A percentile compares a stretch with the other conserved stretches of the same genome.
phyloP scores from a whole-genome alignment of 2,329 filamentous ascomycete species.

The Aspergillus pseudotamarii region DNA sequence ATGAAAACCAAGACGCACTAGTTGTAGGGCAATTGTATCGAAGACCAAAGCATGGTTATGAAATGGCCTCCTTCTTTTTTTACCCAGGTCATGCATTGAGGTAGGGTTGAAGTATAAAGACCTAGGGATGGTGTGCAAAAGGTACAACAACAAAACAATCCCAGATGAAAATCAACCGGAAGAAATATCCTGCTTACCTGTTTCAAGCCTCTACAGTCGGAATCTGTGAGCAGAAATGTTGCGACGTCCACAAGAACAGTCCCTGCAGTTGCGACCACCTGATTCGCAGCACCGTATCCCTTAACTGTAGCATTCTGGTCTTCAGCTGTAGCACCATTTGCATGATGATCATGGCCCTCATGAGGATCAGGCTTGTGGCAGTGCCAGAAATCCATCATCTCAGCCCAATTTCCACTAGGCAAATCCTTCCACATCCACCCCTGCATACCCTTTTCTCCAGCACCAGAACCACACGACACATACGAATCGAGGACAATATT shows the following conservation, averaged over 20 bases:
- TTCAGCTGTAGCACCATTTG: slow-evolving; percentile 43
- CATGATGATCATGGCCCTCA: slow-evolving; percentile 42
- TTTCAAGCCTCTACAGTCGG: slow-evolving; percentile 61
- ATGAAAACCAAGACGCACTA: slow-evolving; percentile 26
- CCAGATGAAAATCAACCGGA: slow-evolving; percentile 6
- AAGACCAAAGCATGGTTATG: slow-evolving; percentile 52
- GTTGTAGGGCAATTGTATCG: slow-evolving; percentile 64
- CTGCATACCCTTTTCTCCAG: background rate
- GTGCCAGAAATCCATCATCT: slow-evolving; percentile 99
- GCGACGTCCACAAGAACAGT: slow-evolving; percentile 80
- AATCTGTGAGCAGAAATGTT: slow-evolving; percentile 70
- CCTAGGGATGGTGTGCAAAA: background rate
- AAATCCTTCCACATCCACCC: slow-evolving; percentile 80
- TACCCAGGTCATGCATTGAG: slow-evolving; percentile 35
- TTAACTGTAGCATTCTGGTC: slow-evolving; percentile 59
- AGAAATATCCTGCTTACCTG: slow-evolving; percentile 34
- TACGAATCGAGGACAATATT: slow-evolving; percentile 30
- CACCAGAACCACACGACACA: background rate
- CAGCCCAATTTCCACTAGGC: slow-evolving; percentile 95
- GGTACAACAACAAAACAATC: background rate
- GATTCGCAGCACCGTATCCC: slow-evolving; percentile 82
- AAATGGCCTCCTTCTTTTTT: slow-evolving; percentile 60
- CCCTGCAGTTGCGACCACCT: slow-evolving; percentile 65
- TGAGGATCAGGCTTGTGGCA: slow-evolving; percentile 82
- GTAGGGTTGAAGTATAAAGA: background rate